Base-by-base conservation (phyloP, 257 asterid species). In the Knoxia roxburghii region DNA sequence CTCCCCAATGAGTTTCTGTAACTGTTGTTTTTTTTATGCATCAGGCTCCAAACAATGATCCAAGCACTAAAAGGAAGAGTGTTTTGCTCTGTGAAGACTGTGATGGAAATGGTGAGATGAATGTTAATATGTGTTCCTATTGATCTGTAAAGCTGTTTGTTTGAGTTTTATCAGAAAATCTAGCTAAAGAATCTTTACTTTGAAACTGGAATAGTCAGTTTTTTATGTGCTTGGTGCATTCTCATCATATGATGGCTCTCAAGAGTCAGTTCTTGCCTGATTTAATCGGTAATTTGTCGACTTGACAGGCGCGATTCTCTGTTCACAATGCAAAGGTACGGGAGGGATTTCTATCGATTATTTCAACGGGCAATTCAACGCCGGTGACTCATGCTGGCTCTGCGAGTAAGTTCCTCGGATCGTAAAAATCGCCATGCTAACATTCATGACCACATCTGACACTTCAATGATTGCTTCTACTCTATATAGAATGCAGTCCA, bases 371-470 rank as follows among this genome's bases (percentile, higher is more conserved):
- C 84, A 79, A 87, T 85, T 78, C 75, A 89, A 91, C 79, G 91
- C 92, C 6, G 96, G 98, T 17, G 79, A 68, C 49, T 65, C 84
- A 20, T 91, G 96, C 67, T 91, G 96, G 98, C 89, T 91, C 59
- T 91, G 98, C 88, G 87, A 96, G 98, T 89, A 81, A 29, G 40
- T 26, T 15, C 1, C 11, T 64, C 39, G 32, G 29, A 68, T 20
- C 41, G 17, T 29, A n/a, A 54, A 3, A 26, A 35, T 43, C 32
- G 4, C 9, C 12, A 4, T 64, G 10, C 13, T 24, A 32, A 21
- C 26, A 20, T 92, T 84, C 81, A 73, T 92, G 97, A 92, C 87
- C 72, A 67, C 90, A 0, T 35, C 48, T 0, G 96, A 89, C 49
- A 50, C 76, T 50, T 72, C 5, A 57, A 46, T 39, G n/a, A n/a